Conservation (phyloP, 2,329 filamentous ascomycete genomes). For the Aspergillus bombycis region DNA sequence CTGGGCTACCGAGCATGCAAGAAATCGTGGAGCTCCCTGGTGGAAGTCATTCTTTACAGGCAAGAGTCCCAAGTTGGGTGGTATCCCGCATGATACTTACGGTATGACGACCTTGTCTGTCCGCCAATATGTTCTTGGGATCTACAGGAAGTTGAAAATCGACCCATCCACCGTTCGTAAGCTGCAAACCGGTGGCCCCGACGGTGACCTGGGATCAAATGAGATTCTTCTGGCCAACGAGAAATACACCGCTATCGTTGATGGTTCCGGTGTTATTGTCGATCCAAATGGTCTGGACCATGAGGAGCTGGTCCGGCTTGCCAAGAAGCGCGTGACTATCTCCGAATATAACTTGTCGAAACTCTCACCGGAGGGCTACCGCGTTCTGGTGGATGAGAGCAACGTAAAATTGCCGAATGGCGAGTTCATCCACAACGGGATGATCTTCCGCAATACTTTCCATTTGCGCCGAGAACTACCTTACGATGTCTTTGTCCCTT, state of each 20-base stretch:
- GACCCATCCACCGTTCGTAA: slow-evolving; percentile 85
- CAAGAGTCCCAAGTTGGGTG: slow-evolving; percentile 93
- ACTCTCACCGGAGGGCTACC: slow-evolving; percentile 84
- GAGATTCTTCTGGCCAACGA: slow-evolving; percentile 96
- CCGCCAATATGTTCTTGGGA: slow-evolving; percentile 91
- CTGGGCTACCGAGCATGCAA: slow-evolving; percentile 97
- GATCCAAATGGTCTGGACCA: slow-evolving; percentile 89
- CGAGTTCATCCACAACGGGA: slow-evolving; percentile 87
- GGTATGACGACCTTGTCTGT: slow-evolving; percentile 98
- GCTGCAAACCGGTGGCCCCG: slow-evolving; percentile 95
- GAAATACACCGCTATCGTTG: slow-evolving; percentile 94
- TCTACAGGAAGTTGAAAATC: slow-evolving; percentile 93
- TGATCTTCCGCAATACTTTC: slow-evolving; percentile 95
- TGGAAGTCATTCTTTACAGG: slow-evolving; percentile 99
- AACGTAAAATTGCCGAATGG: slow-evolving; percentile 86
- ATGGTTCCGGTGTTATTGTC: slow-evolving; percentile 91
- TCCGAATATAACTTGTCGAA: slow-evolving; percentile 81
- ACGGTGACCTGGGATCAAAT: slow-evolving; percentile 95
- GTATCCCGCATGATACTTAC: slow-evolving; percentile 93
- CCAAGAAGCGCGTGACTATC: slow-evolving; percentile 87
- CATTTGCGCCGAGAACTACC: slow-evolving; percentile 78
- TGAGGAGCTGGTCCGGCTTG: slow-evolving; percentile 79
- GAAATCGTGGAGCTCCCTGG: slow-evolving; percentile 85
- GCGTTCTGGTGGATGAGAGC: slow-evolving; percentile 87
- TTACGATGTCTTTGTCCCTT: slow-evolving; percentile 92